phyloP scores from a whole-genome alignment of 208 protist species.

The Leishmania martiniquensis region DNA sequence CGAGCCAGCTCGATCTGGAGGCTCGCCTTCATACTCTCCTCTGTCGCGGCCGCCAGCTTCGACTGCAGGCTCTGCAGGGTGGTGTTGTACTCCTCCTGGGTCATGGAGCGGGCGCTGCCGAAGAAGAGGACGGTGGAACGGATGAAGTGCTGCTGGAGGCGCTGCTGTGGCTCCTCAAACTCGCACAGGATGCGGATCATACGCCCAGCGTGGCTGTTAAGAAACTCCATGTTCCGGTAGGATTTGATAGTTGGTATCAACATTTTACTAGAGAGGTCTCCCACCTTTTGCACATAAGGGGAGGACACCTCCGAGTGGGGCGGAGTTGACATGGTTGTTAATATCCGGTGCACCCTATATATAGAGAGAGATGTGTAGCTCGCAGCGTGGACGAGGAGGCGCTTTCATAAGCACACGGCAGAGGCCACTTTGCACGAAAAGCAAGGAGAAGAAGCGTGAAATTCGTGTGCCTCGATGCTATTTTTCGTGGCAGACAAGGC shows the following conservation, averaged over 20 bases:
- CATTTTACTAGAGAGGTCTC: constrained; percentile 46
- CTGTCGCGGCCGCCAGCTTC: constrained; percentile 23
- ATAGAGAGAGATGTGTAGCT: neutral
- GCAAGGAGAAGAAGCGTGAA: neutral
- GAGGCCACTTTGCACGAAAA: neutral
- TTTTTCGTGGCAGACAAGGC: too few relatives aligned
- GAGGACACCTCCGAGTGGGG: constrained; percentile 27
- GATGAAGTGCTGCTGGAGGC: constrained; percentile 72
- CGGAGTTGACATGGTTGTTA: neutral
- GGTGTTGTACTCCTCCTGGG: constrained; percentile 61
- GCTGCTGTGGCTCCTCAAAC: constrained; percentile 87
- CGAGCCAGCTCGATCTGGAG: constrained; percentile 47
- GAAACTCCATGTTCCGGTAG: constrained; percentile 88
- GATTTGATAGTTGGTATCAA: constrained; percentile 86
- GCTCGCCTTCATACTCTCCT: constrained; percentile 20
- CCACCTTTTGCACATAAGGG: constrained; percentile 76
- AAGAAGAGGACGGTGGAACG: constrained; percentile 93
- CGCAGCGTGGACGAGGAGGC: neutral
- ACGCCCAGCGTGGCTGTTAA: constrained; percentile 71
- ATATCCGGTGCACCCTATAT: neutral
- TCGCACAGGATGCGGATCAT: constrained; percentile 93
- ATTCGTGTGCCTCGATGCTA: neutral
- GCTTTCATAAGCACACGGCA: neutral
- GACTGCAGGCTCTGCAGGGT: constrained; percentile 37
- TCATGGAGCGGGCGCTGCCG: constrained; percentile 91